Evolutionary conservation across 1,139 yeast species (phyloP), one percentile per base, ranked within the genome.

Genomic region (Sugiyamaella paludigena): DNA sequence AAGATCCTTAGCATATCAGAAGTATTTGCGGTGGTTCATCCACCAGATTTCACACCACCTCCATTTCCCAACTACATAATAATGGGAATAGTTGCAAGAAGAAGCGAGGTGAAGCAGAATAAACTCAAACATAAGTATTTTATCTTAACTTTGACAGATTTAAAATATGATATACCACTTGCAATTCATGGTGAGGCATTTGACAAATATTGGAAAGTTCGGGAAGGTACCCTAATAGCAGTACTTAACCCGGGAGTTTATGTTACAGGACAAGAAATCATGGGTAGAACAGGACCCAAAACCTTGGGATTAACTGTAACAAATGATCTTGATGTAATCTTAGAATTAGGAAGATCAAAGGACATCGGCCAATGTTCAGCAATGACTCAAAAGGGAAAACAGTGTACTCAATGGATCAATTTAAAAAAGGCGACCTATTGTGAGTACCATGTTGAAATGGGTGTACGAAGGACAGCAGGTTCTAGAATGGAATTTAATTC

Each of bases 301-400:
- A 79, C 87, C 0, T 87, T 89, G 61, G 83, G 79, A 32, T 66
- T 91, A 41, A 71, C 75, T n/a, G 63, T 88, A 2, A 76, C 73
- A 41, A 79, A 78, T 48, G 74, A 73, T 27, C 68, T 68, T 34
- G 73, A 79, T 48, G 73, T 79, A 34, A 69, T 91, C 2, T 51
- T 89, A 13, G 94, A 87, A 58, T 73, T 92, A 38, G 98, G 96
- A 0, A 70, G 75, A 31, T 73, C 88, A n/a, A 74, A 77, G 49
- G 81, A 88, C 61, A 76, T 84, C 48, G 95, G 87, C 0, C 72
- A 72, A 49, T 92, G 98, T 64, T 65, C 70, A n/a, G 76, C 80
- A 1, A 61, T 73, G 0, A 64, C 68, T 15, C 67, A 69, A 26
- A 78, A 74, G 42, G 80, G 81, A 7, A 62, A 67, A 0, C 61